Conservation (phyloP, 805 yeast species). For the Tetrapisispora nanseiensis region DNA sequence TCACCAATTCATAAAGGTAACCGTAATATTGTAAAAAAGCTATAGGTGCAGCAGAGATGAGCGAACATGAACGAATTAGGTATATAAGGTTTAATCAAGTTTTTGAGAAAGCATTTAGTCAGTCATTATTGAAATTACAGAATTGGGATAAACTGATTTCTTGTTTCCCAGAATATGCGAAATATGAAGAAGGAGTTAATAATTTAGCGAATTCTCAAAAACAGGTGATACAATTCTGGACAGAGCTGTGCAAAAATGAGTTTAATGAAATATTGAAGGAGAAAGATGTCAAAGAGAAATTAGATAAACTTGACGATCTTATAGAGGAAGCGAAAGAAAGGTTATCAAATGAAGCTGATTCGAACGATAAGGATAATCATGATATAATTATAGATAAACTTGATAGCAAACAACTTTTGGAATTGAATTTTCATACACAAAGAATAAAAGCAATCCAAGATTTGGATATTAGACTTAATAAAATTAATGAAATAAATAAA, state of each 20-base stretch:
- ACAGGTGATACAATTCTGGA: constrained; percentile 47
- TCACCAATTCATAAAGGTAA: no score
- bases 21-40: background rate
- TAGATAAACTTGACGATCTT: constrained; percentile 33
- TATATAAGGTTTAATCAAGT: constrained; percentile 42
- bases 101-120: constrained; percentile 44
- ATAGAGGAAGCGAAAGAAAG: constrained; percentile 28
- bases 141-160: constrained; percentile 40
- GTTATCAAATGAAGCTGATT: constrained; percentile 6
- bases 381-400: constrained; percentile 14
- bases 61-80: constrained; percentile 29
- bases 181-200: constrained; percentile 36
- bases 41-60: no score
- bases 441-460: constrained; percentile 15
- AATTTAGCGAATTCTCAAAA: constrained; percentile 35
- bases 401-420: constrained; percentile 18
- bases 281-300: constrained; percentile 29
- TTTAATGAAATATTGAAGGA: constrained; percentile 46
- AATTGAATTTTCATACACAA: constrained; percentile 18
- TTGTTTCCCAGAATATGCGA: constrained; percentile 47
- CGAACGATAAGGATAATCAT: background rate
- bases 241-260: constrained; percentile 39
- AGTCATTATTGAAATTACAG: constrained; percentile 39
- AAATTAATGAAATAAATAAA: constrained; percentile 15
- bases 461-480: constrained; percentile 16